Evolutionary conservation across 805 yeast species (phyloP), one percentile per base, ranked within the genome.

Genomic region (Nakazawaea molendinolei): DNA sequence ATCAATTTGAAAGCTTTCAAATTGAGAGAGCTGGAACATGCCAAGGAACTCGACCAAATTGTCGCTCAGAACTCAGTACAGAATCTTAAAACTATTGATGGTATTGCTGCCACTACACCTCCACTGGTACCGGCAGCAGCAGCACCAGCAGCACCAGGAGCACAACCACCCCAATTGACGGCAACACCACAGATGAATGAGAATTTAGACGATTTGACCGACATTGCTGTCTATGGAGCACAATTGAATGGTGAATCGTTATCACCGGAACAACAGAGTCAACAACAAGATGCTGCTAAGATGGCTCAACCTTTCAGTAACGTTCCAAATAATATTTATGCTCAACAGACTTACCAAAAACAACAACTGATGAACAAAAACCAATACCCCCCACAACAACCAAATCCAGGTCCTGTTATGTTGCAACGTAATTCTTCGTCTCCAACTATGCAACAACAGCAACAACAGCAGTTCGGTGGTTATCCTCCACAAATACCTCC

Each of bases 361-460:
- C 41, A 38, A 23, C 8, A 17, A 7, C 22, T 7, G 8, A 23
- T 12, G 4, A 20, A 16, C 39, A 21, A 14, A 17, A 14, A 17
- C 23, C 22, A 4, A 4, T n/a, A n/a, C 32, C 27, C 19, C 18
- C 23, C 37, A 27, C 31, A 34, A 8, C 33, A 17, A 22, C 30
- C 30, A 13, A 14, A 27, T 16, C 6, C 5, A 10, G 23, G 19
- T 13, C 33, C 25, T 19, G 17, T 21, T n/a, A 15, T 21, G 7
- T 8, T 21, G 9, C 26, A 40, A 40, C 37, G 42, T 44, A 24
- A 55, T 53, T 41, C 48, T 2, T 33, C 51, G 5, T 51, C 60
- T 14, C 61, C 63, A 31, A 45, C 48, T 13, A 49, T 44, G 9
- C 53, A 56, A 10, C 47, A 49, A 15, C 61, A 55, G 36, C 48